Evolutionary conservation across 129 eudicot species (phyloP), one percentile per base, ranked within the genome.

Genomic region (Artemisia annua): DNA sequence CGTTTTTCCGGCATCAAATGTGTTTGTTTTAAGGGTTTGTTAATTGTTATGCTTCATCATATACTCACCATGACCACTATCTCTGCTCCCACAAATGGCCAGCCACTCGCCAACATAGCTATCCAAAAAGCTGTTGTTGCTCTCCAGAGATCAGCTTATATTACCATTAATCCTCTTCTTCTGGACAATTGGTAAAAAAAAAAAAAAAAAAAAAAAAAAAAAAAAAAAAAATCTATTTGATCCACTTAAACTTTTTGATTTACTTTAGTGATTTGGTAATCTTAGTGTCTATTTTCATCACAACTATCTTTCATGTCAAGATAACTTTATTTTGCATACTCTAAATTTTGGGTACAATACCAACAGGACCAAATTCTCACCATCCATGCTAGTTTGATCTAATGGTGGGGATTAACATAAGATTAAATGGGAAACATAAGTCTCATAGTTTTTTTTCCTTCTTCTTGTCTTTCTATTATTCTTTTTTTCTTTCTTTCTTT

Each of bases 41-140:
- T 0, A 20, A 1, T n/a, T n/a, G n/a, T n/a, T n/a, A n/a, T n/a
- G n/a, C n/a, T n/a, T n/a, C n/a, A n/a, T n/a, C n/a, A n/a, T n/a
- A n/a, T n/a, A 20, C 1, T 20, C 22, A 20, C 1, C 22, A 20
- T 20, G 22, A 20, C 22, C 22, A 20, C 22, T 20, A 20, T 20
- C 18, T 69, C 18, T 26, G 66, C 50, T 44, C 49, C 35, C 20
- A 64, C 22, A 63, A 88, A 75, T 0, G 94, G 81, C 28, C 95
- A 92, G 28, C 96, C 96, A 19, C 77, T 89, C 3, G 70, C 95
- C 2, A 82, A 87, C 57, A 89, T 92, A 0, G 88, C 86, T 24
- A 80, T 92, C 49, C 82, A 79, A 39, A 85, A 80, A 30, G 77
- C 89, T 32, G 62, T 74, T 60, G 14, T 35, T 64, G 82, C 89